These are phyloP conservation scores for Monoraphidium neglectum DNA, from an alignment of 139 green algal genomes.

Conservation along the genomic window DNA sequence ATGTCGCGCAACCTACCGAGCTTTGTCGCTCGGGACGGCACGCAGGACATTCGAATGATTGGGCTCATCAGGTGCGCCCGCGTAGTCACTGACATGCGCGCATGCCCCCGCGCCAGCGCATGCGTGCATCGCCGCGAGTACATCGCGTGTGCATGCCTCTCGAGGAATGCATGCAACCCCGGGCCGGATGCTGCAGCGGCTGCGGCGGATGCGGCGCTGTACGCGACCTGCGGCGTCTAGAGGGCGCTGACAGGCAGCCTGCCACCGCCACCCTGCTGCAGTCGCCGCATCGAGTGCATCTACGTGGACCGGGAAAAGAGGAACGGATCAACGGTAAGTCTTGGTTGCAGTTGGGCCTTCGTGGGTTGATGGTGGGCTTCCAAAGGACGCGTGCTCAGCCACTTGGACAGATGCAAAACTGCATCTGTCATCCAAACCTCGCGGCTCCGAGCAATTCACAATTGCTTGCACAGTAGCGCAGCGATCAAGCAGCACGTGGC, in stretches of 20 bases:
- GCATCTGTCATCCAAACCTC: background rate
- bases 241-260: background rate
- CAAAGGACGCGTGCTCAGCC: background rate
- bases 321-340: constrained; percentile 2
- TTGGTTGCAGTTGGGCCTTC: background rate
- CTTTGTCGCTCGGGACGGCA: constrained; percentile 80
- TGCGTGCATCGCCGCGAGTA: background rate
- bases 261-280: constrained; percentile 33
- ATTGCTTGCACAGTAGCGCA: background rate
- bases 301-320: constrained; percentile 80
- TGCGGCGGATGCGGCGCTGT: background rate
- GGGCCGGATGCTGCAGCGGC: background rate
- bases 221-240: background rate
- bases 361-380: background rate
- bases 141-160: no score
- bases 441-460: background rate
- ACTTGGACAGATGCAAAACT: background rate
- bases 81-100: background rate
- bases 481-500: background rate
- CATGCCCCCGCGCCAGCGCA: background rate
- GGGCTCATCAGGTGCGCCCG: constrained; percentile 70
- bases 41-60: constrained; percentile 62
- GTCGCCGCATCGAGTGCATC: constrained; percentile 79
- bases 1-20: constrained; percentile 76
- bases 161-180: no score